A percentile compares a stretch with the other conserved stretches of the same genome.
phyloP scores from a whole-genome alignment of 2,329 filamentous ascomycete species.

The Penicillium sp. region DNA sequence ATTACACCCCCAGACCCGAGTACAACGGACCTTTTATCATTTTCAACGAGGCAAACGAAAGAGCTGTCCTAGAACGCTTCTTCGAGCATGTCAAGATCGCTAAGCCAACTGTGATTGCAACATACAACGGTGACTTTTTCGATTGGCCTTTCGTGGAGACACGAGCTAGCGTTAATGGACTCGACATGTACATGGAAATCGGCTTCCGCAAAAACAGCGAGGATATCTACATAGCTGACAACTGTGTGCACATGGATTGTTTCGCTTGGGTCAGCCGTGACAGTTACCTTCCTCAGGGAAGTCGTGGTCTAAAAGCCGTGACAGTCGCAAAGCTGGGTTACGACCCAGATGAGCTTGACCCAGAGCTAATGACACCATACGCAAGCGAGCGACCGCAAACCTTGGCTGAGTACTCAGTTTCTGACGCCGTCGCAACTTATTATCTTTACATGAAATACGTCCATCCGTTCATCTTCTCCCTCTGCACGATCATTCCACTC shows the following conservation, averaged over 20 bases:
- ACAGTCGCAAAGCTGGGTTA: constrained; percentile 98
- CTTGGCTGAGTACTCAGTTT: constrained; percentile 95
- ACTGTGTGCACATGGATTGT: constrained; percentile 98
- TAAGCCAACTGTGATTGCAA: constrained; percentile 92
- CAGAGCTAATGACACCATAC: constrained; percentile 91
- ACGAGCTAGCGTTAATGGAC: constrained; percentile 87
- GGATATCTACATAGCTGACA: constrained; percentile 93
- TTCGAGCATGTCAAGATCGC: constrained; percentile 95
- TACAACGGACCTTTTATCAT: constrained; percentile 95
- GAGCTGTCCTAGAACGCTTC: constrained; percentile 82
- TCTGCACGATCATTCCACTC: constrained; percentile 93
- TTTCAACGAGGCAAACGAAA: constrained; percentile 96
- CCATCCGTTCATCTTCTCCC: constrained; percentile 98
- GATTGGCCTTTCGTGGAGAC: constrained; percentile 99
- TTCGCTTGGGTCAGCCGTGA: constrained; percentile 99
- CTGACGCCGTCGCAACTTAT: constrained; percentile 97
- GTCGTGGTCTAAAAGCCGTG: constrained; percentile 94
- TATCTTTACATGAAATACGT: constrained; percentile 99
- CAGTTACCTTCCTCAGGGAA: constrained; percentile 95
- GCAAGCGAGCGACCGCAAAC: constrained; percentile 90
- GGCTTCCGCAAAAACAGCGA: constrained; percentile 94
- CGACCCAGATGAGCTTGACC: constrained; percentile 95
- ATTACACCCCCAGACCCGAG: constrained; percentile 96
- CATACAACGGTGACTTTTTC: constrained; percentile 99
- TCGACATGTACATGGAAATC: constrained; percentile 99